A percentile compares a stretch with the other conserved stretches of the same genome.
Conservation (phyloP, 805 yeast species). For the Candida nemodendra region DNA sequence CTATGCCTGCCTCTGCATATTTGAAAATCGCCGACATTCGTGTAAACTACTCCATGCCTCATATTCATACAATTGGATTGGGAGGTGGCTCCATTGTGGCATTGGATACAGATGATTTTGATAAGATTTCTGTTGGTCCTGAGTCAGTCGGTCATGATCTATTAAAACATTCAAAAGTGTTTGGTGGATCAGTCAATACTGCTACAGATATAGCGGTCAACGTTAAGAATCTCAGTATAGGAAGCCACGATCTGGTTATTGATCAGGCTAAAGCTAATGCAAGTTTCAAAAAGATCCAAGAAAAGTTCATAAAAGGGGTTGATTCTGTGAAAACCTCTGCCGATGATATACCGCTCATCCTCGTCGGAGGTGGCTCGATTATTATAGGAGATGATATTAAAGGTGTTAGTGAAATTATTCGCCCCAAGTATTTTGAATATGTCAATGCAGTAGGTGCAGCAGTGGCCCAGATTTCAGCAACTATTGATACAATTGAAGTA, state of each 20-base stretch:
- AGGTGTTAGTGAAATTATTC: constrained; percentile 41
- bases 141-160: constrained; percentile 46
- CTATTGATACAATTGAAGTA: constrained; percentile 15
- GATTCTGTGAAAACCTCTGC: constrained; percentile 10
- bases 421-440: constrained; percentile 39
- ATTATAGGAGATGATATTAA: constrained; percentile 34
- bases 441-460: constrained; percentile 54
- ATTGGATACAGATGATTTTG: constrained; percentile 9
- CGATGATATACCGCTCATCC: constrained; percentile 36
- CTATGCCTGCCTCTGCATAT: constrained; percentile 43
- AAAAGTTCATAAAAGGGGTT: constrained; percentile 3
- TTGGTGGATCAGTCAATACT: constrained; percentile 42
- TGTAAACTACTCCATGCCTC: constrained; percentile 50
- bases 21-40: constrained; percentile 45
- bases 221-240: constrained; percentile 25
- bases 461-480: constrained; percentile 42
- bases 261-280: background rate
- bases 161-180: constrained; percentile 31
- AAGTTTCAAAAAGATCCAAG: constrained; percentile 5
- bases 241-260: constrained; percentile 18
- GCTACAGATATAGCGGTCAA: constrained; percentile 42
- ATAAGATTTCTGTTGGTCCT: constrained; percentile 39
- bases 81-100: constrained; percentile 49
- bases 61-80: constrained; percentile 45
- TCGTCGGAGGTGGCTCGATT: constrained; percentile 51